These are phyloP conservation scores for Plantago elongata DNA, from an alignment of 257 asterid genomes.

Conservation along the genomic window DNA sequence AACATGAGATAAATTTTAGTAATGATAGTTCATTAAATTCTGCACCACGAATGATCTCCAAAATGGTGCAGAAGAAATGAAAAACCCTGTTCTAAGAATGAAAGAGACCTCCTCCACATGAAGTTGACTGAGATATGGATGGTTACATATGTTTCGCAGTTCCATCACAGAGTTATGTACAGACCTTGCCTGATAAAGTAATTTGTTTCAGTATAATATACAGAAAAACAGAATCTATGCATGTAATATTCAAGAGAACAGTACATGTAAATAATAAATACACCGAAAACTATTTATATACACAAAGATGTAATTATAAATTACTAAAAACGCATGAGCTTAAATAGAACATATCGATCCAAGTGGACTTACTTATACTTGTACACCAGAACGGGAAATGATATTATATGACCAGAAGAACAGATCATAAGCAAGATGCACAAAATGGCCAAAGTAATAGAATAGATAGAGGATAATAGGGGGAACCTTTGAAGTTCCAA, in stretches of 20 bases:
- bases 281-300: too few species aligned
- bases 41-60: constrained; percentile 2
- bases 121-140: constrained; percentile 97
- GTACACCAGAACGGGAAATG: constrained; percentile 10
- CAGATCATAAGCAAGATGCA: constrained; percentile 4
- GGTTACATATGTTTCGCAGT: constrained; percentile 96
- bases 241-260: too few species aligned
- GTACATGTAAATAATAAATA: too few species aligned
- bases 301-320: too few species aligned
- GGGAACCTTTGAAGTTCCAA: constrained; percentile 85
- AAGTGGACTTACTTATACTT: constrained; percentile 1
- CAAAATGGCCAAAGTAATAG: constrained; percentile 10
- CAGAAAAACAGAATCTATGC: too few species aligned
- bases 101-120: constrained; percentile 92
- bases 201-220: too few species aligned
- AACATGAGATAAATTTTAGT: constrained; percentile 8
- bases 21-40: background rate
- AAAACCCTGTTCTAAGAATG: background rate
- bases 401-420: constrained; percentile 4
- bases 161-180: constrained; percentile 99
- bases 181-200: constrained; percentile 63
- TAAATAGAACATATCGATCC: too few species aligned
- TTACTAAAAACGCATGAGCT: too few species aligned
- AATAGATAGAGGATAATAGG: constrained; percentile 12
- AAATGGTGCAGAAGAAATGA: constrained; percentile 3